These are phyloP conservation scores for Brassica balearica DNA, from an alignment of 441 rosid species.

Conservation along the genomic window DNA sequence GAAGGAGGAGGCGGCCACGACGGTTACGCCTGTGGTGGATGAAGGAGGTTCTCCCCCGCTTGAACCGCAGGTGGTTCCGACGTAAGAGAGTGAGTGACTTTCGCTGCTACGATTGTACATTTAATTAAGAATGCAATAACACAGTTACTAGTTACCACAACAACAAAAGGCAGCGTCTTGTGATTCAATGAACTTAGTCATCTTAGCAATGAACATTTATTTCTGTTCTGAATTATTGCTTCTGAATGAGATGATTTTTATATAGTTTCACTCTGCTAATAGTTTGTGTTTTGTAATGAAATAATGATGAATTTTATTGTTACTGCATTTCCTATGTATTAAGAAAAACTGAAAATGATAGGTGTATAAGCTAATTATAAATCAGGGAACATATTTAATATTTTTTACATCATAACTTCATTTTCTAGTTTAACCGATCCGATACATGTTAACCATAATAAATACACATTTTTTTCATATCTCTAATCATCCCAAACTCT, in stretches of 20 bases:
- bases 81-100: conserved; percentile 37
- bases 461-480: too few relatives aligned
- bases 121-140: conserved; percentile 30
- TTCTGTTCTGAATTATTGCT: conserved; percentile 27
- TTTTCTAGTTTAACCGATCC: too few relatives aligned
- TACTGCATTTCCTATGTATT: too few relatives aligned
- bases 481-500: background rate
- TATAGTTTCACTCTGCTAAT: too few relatives aligned
- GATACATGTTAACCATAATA: too few relatives aligned
- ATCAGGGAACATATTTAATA: too few relatives aligned
- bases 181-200: conserved; percentile 23
- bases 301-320: too few relatives aligned
- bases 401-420: too few relatives aligned
- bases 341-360: too few relatives aligned
- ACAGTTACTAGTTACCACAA: background rate
- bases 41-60: conserved; percentile 64
- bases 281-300: too few relatives aligned
- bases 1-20: conserved; percentile 33
- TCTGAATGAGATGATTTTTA: conserved; percentile 11
- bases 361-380: too few relatives aligned
- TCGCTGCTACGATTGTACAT: conserved; percentile 48
- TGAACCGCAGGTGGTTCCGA: conserved; percentile 70
- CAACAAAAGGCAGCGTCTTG: background rate
- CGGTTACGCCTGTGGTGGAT: conserved; percentile 47
- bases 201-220: conserved; percentile 31